phyloP scores from a whole-genome alignment of 768 basidiomycete genomes.

The Kwoniella botswanensis region DNA sequence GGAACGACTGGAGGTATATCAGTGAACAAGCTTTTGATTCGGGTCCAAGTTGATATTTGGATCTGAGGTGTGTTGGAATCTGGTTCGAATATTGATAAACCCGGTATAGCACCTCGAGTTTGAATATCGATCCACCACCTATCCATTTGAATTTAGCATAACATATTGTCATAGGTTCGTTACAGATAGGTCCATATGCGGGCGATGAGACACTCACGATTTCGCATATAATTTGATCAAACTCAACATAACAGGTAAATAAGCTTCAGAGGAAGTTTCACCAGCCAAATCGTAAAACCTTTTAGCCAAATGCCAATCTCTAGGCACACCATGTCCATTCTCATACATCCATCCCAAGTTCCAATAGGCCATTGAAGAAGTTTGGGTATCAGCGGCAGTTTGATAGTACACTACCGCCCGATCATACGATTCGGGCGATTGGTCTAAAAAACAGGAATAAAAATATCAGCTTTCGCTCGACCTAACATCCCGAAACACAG shows the following conservation, averaged over 20 bases:
- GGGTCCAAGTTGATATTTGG: slow-evolving; percentile 30
- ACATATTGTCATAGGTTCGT: neutral
- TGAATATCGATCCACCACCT: slow-evolving; percentile 48
- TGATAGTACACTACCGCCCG: slow-evolving; percentile 94
- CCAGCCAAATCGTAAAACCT: slow-evolving; percentile 89
- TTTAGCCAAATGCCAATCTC: slow-evolving; percentile 97
- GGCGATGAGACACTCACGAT: slow-evolving; percentile 62
- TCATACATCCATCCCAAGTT: slow-evolving; percentile 99
- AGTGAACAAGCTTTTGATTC: slow-evolving; percentile 39
- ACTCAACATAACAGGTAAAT: slow-evolving; percentile 82
- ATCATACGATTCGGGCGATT: slow-evolving; percentile 65
- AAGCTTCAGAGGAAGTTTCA: slow-evolving; percentile 86
- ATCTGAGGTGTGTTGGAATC: slow-evolving; percentile 10
- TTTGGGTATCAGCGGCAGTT: slow-evolving; percentile 87
- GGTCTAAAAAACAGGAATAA: slow-evolving; percentile 1
- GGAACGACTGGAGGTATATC: neutral
- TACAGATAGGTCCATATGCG: neutral
- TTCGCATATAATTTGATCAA: slow-evolving; percentile 78
- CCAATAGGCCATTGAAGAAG: slow-evolving; percentile 96
- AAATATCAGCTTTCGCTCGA: slow-evolving; percentile 1
- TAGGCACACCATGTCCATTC: slow-evolving; percentile 84
- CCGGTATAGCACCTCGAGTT: slow-evolving; percentile 39
- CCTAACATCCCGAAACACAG: neutral
- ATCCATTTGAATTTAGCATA: neutral
- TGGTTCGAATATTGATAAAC: slow-evolving; percentile 41